Base-by-base conservation (phyloP, 495 filamentous ascomycete species). In the Aspergillus steynii region DNA sequence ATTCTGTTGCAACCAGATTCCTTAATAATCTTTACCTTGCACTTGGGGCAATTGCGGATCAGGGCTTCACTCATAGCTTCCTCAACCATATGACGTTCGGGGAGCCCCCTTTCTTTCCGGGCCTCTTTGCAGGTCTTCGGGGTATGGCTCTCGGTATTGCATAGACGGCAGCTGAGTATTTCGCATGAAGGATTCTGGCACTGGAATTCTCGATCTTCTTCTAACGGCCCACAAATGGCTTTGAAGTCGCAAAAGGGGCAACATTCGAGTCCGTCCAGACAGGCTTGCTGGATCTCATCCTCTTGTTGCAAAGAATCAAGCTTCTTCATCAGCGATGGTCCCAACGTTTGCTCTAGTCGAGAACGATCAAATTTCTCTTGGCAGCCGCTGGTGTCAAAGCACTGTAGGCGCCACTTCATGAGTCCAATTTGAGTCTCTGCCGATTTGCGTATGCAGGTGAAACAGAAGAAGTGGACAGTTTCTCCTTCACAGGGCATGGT, bases 191-290 rank as follows among this genome's bases (percentile, higher is more conserved):
- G 80, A 55, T 86, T 88, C 15, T 81, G 71, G 70, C 92, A 96
- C 5, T 80, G 76, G 57, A 96, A 96, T 65, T 93, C 89, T 57
- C 80, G 86, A 73, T 95, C 84, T 10, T 82, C 76, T n/a, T 89
- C 85, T 9, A 86, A 71, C 0, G 92, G 87, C 15, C 77, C 78
- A 61, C 83, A 88, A 29, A 91, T 87, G 10, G 85, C 90, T 46
- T 89, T 90, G 74, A 85, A 96, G 29, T 88, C 85, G 71, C 92
- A 96, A 70, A 93, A 94, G 1, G 92, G 92, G 63, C 92, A 96
- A 6, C 74, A 82, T 57, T 80, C 86, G 47, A 92, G 83, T 48
- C 84, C 83, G 31, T 89, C 83, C 51, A 91, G 81, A 12, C 82
- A 82, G 2, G 90, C 88, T 64, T 82, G 73, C 29, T 84, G 80